phyloP scores from a whole-genome alignment of 148 eudicot species.

The Chenopodium berlandieri region DNA sequence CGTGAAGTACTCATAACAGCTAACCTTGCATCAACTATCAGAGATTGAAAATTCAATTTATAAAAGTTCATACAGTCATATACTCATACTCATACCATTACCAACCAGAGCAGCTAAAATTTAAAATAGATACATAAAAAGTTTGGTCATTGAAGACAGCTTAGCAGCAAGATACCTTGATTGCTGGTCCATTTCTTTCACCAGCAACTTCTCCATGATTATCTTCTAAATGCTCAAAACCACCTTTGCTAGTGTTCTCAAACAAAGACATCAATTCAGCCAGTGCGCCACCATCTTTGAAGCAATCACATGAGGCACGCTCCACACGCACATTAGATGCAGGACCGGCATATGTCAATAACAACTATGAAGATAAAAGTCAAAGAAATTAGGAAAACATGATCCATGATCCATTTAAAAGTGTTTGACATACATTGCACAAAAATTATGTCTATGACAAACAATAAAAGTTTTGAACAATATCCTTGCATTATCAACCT shows the following conservation, averaged over 20 bases:
- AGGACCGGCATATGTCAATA: conserved; percentile 83
- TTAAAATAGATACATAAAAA: background rate
- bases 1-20: background rate
- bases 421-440: background rate
- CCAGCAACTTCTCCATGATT: conserved; percentile 28
- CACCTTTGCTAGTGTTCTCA: conserved; percentile 38
- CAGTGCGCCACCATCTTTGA: conserved; percentile 67
- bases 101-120: background rate
- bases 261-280: conserved; percentile 66
- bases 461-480: background rate
- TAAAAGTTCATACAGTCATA: background rate
- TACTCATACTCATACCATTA: background rate
- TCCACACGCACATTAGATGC: conserved; percentile 83
- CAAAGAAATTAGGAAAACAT: background rate
- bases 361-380: conserved; percentile 43
- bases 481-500: background rate
- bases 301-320: conserved; percentile 62
- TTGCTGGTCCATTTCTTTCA: conserved; percentile 31
- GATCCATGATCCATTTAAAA: background rate
- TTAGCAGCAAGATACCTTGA: conserved; percentile 48
- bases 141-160: background rate
- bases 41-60: background rate
- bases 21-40: background rate
- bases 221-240: conserved; percentile 22
- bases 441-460: background rate